Percentiles rank a stretch among this genome's conserved stretches.
These are phyloP conservation scores for Nitzschia sp. DNA, from an alignment of 108 stramenopile species.

Conservation along the genomic window DNA sequence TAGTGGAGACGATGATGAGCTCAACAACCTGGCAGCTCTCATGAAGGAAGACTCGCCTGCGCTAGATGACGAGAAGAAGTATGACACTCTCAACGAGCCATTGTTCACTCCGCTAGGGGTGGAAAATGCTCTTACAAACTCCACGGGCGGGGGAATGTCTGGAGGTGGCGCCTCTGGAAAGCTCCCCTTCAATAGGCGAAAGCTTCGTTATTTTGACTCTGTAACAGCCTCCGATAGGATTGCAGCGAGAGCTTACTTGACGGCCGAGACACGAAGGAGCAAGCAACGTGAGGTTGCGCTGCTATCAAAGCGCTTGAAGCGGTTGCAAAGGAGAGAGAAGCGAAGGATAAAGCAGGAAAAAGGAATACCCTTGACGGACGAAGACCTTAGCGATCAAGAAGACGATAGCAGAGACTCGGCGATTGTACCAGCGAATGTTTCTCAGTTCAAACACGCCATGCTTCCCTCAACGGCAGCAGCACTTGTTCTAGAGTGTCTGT, in stretches of 20 bases:
- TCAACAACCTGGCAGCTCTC: constrained; percentile 32
- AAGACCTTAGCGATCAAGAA: constrained; percentile 16
- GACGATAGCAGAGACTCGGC: constrained; percentile 25
- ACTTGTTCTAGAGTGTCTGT: constrained; percentile 68
- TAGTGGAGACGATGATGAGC: constrained; percentile 65
- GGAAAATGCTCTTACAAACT: constrained; percentile 33
- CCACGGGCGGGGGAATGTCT: constrained; percentile 14
- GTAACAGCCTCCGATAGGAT: constrained; percentile 61
- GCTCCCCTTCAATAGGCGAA: constrained; percentile 80
- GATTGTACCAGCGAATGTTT: constrained; percentile 32
- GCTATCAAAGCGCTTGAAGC: constrained; percentile 46
- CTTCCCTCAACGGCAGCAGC: constrained; percentile 62
- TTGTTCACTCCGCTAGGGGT: constrained; percentile 47
- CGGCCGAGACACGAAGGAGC: constrained; percentile 19
- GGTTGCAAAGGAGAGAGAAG: constrained; percentile 38
- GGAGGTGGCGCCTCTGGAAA: constrained; percentile 33
- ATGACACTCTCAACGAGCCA: constrained; percentile 34
- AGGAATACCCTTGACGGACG: constrained; percentile 2
- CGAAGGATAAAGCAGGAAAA: constrained; percentile 24
- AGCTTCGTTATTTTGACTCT: constrained; percentile 73
- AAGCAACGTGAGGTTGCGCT: constrained; percentile 52
- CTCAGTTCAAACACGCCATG: constrained; percentile 53
- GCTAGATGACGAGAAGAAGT: constrained; percentile 29
- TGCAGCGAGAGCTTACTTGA: constrained; percentile 57
- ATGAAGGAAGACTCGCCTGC: constrained; percentile 26